Evolutionary conservation across 2,329 filamentous ascomycete species (phyloP), one percentile per base, ranked within the genome.

Genomic region (Rutstroemia sp.): DNA sequence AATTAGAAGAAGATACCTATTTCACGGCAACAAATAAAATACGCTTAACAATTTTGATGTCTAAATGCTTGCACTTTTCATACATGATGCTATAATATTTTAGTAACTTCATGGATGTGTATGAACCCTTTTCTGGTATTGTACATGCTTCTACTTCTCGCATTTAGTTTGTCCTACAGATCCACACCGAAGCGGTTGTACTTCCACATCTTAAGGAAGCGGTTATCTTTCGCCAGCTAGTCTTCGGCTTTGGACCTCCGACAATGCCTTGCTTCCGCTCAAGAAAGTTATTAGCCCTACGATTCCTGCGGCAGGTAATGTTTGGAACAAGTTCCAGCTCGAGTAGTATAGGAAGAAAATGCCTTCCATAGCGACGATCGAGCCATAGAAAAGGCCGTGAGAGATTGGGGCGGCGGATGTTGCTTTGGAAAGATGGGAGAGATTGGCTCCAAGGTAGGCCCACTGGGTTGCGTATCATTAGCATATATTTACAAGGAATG

Each of bases 291-390:
- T 81, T 25, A 80, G 73, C 16, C 85, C 84, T 30, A 94, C 81
- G 45, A 85, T 74, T 37, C 78, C 78, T 54, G 87, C 84, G 25
- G 84, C 85, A 4, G 91, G 92, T 50, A 99, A 77, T 14, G 83
- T 84, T 76, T 96, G 87, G 79, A 97, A 96, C 47, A 99, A 78
- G 68, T 86, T 96, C 92, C 92, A 96, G 68, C 76, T 83, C 53
- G 82, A 87, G 74, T 97, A 97, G 79, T 99, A 99, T 63, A 96
- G 75, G 77, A 94, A 92, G 75, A 99, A 96, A 56, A 96, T 85
- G 16, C 82, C 88, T 72, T 99, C 94, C 77, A 99, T 88, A 21
- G 85, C 84, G 41, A 96, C 60, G 56, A 99, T 83, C 5, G 91
- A 96, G 52, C 88, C 88, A 64, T 95, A 88, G 77, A 97, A 99